Evolutionary conservation across 116 monocot species (phyloP).

Genomic region (Cymodocea nodosa): DNA sequence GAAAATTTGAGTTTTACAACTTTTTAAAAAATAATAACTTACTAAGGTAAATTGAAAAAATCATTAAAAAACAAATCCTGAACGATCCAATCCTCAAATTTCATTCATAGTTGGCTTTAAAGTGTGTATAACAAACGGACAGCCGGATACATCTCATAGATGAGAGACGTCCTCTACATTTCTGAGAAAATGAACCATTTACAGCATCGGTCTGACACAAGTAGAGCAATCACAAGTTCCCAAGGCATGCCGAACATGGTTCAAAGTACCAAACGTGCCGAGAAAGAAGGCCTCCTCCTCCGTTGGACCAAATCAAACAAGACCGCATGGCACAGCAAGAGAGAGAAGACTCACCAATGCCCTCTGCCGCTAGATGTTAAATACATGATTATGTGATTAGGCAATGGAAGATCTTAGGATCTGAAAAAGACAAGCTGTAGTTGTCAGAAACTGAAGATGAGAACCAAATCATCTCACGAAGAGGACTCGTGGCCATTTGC

Average conservation of each 20-base stretch:
- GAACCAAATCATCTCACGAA: constrained; percentile 1
- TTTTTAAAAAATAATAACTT: no score
- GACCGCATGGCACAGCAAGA: background rate
- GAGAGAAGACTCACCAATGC: background rate
- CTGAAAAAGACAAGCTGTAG: background rate
- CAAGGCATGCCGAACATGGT: background rate
- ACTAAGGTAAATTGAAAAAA: no score
- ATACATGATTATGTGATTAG: constrained; percentile 1
- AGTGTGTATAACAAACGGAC: no score
- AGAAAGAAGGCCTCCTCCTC: background rate
- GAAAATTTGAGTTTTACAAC: no score
- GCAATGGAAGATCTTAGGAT: background rate
- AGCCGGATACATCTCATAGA: no score
- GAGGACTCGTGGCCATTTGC: constrained; percentile 19
- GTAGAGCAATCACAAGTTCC: background rate
- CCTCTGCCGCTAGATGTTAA: background rate
- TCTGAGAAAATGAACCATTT: background rate
- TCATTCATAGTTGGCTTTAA: no score
- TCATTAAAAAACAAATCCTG: no score
- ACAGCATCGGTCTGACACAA: background rate
- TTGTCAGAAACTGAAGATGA: background rate
- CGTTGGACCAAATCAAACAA: background rate
- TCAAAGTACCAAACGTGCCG: background rate
- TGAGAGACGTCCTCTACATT: no score
- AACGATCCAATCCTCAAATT: no score